These are phyloP conservation scores for Rhododendron ovatum DNA, from an alignment of 148 eudicot species.

Conservation along the genomic window DNA sequence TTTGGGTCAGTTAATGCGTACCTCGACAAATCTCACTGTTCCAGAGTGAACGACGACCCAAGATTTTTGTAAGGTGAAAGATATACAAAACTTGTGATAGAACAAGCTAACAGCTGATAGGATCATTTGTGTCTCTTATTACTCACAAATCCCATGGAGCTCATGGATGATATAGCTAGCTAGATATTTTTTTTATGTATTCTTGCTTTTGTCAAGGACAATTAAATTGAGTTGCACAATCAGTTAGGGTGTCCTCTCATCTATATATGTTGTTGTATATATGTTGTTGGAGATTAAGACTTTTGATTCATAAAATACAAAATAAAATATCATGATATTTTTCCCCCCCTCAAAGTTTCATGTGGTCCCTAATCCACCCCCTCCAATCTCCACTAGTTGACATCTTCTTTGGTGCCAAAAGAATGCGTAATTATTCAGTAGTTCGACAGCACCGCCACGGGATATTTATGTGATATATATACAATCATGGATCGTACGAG, in stretches of 20 bases:
- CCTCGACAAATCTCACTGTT: neutral
- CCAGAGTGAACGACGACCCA: neutral
- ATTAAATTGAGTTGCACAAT: slow-evolving; percentile 17
- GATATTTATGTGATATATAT: neutral
- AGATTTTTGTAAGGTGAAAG: too few relatives aligned
- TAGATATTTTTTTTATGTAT: neutral
- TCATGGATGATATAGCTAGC: neutral
- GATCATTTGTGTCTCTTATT: slow-evolving; percentile 34
- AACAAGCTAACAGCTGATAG: slow-evolving; percentile 16
- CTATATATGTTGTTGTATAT: neutral
- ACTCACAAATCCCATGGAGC: neutral
- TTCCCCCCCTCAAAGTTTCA: neutral
- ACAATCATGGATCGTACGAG: too few relatives aligned
- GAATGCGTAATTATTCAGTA: neutral
- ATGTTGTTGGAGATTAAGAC: slow-evolving; percentile 10
- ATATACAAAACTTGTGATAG: neutral
- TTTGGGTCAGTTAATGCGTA: neutral
- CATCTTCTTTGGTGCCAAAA: neutral
- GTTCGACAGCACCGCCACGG: neutral
- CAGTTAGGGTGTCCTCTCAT: slow-evolving; percentile 2
- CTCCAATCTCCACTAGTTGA: neutral
- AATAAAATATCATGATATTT: slow-evolving; percentile 9
- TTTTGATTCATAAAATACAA: neutral
- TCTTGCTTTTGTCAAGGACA: neutral
- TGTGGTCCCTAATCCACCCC: slow-evolving; percentile 16